Evolutionary conservation across 176 grass and related monocot genomes (phyloP).

Genomic region (Oryza officinalis): DNA sequence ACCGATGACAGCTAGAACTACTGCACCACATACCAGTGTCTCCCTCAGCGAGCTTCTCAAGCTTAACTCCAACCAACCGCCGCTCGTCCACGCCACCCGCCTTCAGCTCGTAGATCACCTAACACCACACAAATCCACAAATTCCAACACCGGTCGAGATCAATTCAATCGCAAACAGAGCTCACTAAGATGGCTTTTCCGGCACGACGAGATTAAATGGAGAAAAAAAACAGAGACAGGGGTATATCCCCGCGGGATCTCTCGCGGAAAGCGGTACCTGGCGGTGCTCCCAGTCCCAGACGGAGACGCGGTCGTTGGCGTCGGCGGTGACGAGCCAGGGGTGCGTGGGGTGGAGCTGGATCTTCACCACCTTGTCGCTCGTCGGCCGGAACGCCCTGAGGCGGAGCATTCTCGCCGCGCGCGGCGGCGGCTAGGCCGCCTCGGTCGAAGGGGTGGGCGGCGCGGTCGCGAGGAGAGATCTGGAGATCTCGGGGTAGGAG

Average conservation of each 20-base stretch:
- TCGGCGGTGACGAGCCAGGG: conserved; percentile 98
- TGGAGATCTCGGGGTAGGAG: conserved; percentile 47
- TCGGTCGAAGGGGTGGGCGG: not conserved
- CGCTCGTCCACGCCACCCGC: conserved; percentile 93
- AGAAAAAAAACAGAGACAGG: not conserved
- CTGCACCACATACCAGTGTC: conserved; percentile 60
- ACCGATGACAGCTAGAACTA: conserved; percentile 30
- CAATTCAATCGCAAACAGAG: conserved; percentile 25
- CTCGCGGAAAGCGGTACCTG: conserved; percentile 47
- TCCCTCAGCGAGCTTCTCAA: conserved; percentile 97
- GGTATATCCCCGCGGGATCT: not conserved
- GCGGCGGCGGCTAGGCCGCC: conserved; percentile 9
- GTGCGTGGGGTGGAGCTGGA: conserved; percentile 97
- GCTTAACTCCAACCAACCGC: conserved; percentile 82
- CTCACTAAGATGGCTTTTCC: not conserved
- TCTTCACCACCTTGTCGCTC: conserved; percentile 92
- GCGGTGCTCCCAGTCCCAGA: conserved; percentile 99
- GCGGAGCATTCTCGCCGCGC: conserved; percentile 83
- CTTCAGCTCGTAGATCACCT: conserved; percentile 99
- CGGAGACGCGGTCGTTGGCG: conserved; percentile 85
- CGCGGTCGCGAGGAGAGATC: conserved; percentile 33
- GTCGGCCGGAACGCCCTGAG: conserved; percentile 94
- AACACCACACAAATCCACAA: not conserved
- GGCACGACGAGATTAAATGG: conserved; percentile 19
- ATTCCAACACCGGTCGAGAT: conserved; percentile 10